Conservation (phyloP, 345 rosid genomes). For the Salix arbutifolia region DNA sequence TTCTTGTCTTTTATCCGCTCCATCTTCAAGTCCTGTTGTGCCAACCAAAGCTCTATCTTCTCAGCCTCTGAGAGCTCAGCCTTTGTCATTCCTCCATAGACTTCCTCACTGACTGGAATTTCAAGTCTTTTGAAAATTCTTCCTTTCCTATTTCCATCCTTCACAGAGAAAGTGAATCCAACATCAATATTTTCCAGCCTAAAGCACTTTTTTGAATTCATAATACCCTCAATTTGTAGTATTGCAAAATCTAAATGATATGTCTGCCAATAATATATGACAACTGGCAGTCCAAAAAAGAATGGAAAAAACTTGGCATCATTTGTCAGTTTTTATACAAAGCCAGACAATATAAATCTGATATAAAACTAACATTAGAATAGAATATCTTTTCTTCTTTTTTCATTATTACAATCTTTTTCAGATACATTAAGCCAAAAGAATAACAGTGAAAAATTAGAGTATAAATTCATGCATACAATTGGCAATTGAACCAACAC, state of each 20-base stretch:
- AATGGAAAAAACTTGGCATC: too few species aligned
- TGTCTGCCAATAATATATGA: not conserved
- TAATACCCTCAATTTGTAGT: not conserved
- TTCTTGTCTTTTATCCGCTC: constrained; percentile 87
- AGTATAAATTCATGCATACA: not conserved
- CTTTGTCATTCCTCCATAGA: constrained; percentile 57
- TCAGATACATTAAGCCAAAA: not conserved
- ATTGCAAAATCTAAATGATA: not conserved
- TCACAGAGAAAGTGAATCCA: not conserved
- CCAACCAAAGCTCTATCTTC: constrained; percentile 87
- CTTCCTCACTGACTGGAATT: constrained; percentile 57
- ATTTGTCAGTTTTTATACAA: too few species aligned
- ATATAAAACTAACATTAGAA: too few species aligned
- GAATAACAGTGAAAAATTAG: not conserved
- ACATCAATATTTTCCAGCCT: not conserved
- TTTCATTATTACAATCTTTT: not conserved
- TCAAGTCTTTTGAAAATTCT: constrained; percentile 67
- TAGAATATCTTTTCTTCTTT: not conserved
- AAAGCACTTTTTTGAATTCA: not conserved
- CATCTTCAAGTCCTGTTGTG: constrained; percentile 86
- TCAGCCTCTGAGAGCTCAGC: constrained; percentile 69
- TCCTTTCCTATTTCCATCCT: constrained; percentile 18
- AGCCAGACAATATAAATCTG: too few species aligned
- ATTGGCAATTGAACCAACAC: not conserved
- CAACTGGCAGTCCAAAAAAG: too few species aligned